Conservation (phyloP, 208 protist species). For the Wallacemonas sp. region DNA sequence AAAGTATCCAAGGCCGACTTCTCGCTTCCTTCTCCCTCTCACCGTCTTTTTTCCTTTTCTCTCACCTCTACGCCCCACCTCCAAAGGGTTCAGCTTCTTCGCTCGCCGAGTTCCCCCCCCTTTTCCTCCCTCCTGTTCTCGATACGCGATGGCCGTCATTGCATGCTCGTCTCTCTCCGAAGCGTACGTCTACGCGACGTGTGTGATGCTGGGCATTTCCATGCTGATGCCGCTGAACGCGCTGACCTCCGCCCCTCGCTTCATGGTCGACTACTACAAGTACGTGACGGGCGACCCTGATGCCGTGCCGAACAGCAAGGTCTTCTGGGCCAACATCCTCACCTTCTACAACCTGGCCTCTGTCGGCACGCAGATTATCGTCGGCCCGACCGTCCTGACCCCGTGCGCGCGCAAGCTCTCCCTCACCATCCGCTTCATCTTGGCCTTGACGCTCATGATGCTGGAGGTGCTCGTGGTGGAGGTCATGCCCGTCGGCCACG, state of each 20-base stretch:
- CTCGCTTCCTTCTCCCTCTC: too few species aligned
- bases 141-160: slow-evolving; percentile 34
- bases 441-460: slow-evolving; percentile 63
- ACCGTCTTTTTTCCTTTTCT: too few species aligned
- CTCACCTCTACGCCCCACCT: too few species aligned
- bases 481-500: slow-evolving; percentile 43
- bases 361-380: slow-evolving; percentile 62
- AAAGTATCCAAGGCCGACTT: too few species aligned
- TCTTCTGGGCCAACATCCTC: slow-evolving; percentile 78
- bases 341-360: slow-evolving; percentile 82
- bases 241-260: slow-evolving; percentile 76
- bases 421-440: slow-evolving; percentile 49
- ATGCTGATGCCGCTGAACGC: slow-evolving; percentile 89
- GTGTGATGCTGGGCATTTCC: slow-evolving; percentile 81
- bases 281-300: slow-evolving; percentile 59
- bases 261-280: slow-evolving; percentile 87
- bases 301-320: slow-evolving; percentile 36
- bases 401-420: slow-evolving; percentile 52
- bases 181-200: slow-evolving; percentile 74
- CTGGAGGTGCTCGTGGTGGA: slow-evolving; percentile 65
- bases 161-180: slow-evolving; percentile 47
- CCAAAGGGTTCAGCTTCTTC: too few species aligned
- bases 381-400: slow-evolving; percentile 67
- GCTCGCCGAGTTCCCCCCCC: too few species aligned
- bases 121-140: too few species aligned